A percentile compares a stretch with the other conserved stretches of the same genome.
phyloP scores from a whole-genome alignment of 768 basidiomycete genomes.

The Exsudoporus frostii region DNA sequence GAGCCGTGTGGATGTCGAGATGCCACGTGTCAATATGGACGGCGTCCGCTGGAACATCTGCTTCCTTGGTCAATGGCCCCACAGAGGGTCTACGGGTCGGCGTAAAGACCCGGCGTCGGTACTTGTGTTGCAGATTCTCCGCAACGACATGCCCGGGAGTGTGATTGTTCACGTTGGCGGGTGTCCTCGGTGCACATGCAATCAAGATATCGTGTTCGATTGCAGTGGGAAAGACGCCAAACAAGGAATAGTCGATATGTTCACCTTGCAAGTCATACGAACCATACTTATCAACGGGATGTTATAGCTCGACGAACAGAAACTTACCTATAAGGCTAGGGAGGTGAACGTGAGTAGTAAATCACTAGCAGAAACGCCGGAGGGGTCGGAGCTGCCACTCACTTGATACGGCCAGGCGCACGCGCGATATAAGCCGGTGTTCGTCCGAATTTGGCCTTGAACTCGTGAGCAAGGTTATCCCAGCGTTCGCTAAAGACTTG shows the following conservation, averaged over 20 bases:
- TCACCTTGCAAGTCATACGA: slow-evolving; percentile 51
- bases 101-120: slow-evolving; percentile 55
- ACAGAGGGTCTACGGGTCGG: slow-evolving; percentile 39
- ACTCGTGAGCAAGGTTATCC: slow-evolving; percentile 59
- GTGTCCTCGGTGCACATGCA: slow-evolving; percentile 54
- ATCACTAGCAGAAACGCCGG: neutral
- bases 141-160: slow-evolving; percentile 55
- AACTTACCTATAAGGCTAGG: slow-evolving; percentile 35
- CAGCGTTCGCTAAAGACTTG: slow-evolving; percentile 43
- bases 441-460: slow-evolving; percentile 59
- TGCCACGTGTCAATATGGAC: slow-evolving; percentile 58
- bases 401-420: slow-evolving; percentile 85
- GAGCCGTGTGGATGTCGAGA: slow-evolving; percentile 61
- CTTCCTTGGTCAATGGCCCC: slow-evolving; percentile 25
- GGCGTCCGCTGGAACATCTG: slow-evolving; percentile 30
- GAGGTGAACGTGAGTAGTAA: neutral
- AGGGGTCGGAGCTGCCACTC: slow-evolving; percentile 9
- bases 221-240: slow-evolving; percentile 83
- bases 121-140: slow-evolving; percentile 61
- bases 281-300: neutral
- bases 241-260: slow-evolving; percentile 81
- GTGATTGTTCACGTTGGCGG: slow-evolving; percentile 16
- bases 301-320: neutral
- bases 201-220: slow-evolving; percentile 83
- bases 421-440: slow-evolving; percentile 68